A percentile compares a stretch with the other conserved stretches of the same genome.
Conservation (phyloP, 371 early-diverging fungal species). For the Mortierella sp. region DNA sequence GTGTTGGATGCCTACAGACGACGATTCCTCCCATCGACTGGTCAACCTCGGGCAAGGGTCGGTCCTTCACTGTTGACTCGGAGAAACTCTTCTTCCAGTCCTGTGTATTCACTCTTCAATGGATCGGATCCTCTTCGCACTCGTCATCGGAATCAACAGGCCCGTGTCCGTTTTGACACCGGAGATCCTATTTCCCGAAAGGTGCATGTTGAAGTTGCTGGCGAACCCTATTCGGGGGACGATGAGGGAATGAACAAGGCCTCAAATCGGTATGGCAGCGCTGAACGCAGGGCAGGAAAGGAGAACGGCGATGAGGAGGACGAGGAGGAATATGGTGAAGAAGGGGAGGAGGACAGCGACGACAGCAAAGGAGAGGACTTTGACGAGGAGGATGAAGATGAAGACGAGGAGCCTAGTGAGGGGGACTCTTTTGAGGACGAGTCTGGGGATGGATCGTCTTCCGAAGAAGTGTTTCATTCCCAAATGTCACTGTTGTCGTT, state of each 20-base stretch:
- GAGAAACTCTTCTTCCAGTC: conserved; percentile 13
- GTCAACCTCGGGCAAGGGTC: conserved; percentile 42
- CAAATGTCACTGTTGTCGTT: conserved; percentile 54
- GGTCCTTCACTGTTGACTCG: conserved; percentile 23
- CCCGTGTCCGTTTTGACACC: conserved; percentile 18
- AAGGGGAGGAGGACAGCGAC: not conserved
- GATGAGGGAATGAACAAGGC: not conserved
- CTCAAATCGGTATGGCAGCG: not conserved
- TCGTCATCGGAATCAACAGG: conserved; percentile 3
- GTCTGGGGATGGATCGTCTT: conserved; percentile 25
- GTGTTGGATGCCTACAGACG: conserved; percentile 51
- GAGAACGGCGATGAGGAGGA: not conserved
- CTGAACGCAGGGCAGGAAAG: not conserved
- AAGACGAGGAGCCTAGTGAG: conserved; percentile 19
- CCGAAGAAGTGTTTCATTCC: conserved; percentile 36
- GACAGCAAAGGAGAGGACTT: conserved; percentile 6
- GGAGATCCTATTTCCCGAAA: not conserved
- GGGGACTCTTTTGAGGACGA: conserved; percentile 26
- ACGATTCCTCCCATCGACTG: conserved; percentile 40
- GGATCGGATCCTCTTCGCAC: not conserved
- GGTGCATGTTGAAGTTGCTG: not conserved
- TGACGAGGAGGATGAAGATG: conserved; percentile 4
- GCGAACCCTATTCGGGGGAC: not conserved
- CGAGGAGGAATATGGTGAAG: not conserved
- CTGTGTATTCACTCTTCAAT: not conserved